A percentile compares a stretch with the other conserved stretches of the same genome.
Conservation (phyloP, 2,329 filamentous ascomycete species). For the Tympanopsis confertula region DNA sequence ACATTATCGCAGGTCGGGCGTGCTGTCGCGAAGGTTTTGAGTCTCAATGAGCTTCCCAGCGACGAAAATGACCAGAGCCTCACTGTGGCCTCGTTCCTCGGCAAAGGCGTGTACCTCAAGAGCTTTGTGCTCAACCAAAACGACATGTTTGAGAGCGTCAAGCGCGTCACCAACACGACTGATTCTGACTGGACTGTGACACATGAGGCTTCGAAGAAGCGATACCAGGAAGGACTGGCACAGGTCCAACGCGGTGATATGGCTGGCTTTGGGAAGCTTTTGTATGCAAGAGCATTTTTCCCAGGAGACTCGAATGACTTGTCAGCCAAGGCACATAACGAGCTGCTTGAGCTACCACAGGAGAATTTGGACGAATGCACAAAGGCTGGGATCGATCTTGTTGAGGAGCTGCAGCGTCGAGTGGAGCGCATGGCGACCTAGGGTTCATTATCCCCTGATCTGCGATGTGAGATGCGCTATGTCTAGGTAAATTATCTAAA, state of each 20-base stretch:
- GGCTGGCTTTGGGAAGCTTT: constrained; percentile 30
- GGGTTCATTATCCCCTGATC: too few relatives aligned
- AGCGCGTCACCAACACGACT: constrained; percentile 42
- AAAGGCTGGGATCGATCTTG: constrained; percentile 31
- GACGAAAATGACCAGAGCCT: constrained; percentile 21
- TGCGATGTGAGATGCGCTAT: too few relatives aligned
- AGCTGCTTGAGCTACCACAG: constrained; percentile 39
- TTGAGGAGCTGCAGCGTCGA: constrained; percentile 9
- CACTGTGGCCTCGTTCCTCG: constrained; percentile 26
- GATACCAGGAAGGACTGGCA: constrained; percentile 33
- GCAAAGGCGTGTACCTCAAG: constrained; percentile 35
- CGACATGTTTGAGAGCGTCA: constrained; percentile 52
- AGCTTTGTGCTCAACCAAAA: constrained; percentile 49
- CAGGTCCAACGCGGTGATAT: constrained; percentile 27
- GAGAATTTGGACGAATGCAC: constrained; percentile 48
- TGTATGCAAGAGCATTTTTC: constrained; percentile 46
- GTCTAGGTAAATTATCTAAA: background rate
- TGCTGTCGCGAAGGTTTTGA: constrained; percentile 38
- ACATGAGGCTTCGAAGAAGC: constrained; percentile 29
- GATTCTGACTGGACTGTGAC: constrained; percentile 49
- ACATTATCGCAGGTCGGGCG: constrained; percentile 40
- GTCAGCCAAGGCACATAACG: constrained; percentile 35
- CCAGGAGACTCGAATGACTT: constrained; percentile 24
- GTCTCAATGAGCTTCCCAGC: constrained; percentile 27
- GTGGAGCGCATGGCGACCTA: background rate